These are phyloP conservation scores for Orbilia brochopaga DNA, from an alignment of 2,329 filamentous ascomycete genomes.

Conservation along the genomic window DNA sequence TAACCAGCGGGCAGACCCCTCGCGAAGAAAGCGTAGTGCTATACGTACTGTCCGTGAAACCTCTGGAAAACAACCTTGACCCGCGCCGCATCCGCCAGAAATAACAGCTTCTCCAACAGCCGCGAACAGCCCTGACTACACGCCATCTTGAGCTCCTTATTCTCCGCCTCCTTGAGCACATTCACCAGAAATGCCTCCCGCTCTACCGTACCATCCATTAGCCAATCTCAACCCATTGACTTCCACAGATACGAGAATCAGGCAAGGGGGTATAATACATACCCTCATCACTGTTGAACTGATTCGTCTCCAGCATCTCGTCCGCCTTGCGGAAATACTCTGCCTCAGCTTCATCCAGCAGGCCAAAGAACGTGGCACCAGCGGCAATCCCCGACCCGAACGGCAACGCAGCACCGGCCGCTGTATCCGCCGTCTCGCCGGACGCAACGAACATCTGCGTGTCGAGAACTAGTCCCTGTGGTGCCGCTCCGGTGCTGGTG, in stretches of 20 bases:
- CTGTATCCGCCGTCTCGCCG: conserved; percentile 56
- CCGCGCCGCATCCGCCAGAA: conserved; percentile 77
- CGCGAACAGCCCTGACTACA: conserved; percentile 95
- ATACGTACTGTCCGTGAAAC: conserved; percentile 75
- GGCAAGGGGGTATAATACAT: conserved; percentile 51
- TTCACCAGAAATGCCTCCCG: conserved; percentile 69
- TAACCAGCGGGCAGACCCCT: too few relatives aligned
- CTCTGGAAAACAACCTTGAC: conserved; percentile 85
- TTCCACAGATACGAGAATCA: background rate
- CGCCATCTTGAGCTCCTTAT: conserved; percentile 94
- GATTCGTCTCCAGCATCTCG: conserved; percentile 85
- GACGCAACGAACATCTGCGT: conserved; percentile 32
- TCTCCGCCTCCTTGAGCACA: conserved; percentile 82
- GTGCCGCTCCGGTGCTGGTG: conserved; percentile 54
- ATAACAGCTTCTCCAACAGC: conserved; percentile 87
- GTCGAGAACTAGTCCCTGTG: conserved; percentile 13
- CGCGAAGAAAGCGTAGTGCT: too few relatives aligned
- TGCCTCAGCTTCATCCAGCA: conserved; percentile 90
- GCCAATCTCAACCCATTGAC: background rate
- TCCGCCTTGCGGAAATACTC: conserved; percentile 93
- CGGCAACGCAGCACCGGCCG: conserved; percentile 55
- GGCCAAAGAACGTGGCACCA: conserved; percentile 79
- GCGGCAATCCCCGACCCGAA: conserved; percentile 36
- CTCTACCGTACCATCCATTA: conserved; percentile 55
- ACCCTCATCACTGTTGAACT: conserved; percentile 79